These are phyloP conservation scores for Alternaria solani DNA, from an alignment of 2,329 filamentous ascomycete genomes.

Conservation along the genomic window DNA sequence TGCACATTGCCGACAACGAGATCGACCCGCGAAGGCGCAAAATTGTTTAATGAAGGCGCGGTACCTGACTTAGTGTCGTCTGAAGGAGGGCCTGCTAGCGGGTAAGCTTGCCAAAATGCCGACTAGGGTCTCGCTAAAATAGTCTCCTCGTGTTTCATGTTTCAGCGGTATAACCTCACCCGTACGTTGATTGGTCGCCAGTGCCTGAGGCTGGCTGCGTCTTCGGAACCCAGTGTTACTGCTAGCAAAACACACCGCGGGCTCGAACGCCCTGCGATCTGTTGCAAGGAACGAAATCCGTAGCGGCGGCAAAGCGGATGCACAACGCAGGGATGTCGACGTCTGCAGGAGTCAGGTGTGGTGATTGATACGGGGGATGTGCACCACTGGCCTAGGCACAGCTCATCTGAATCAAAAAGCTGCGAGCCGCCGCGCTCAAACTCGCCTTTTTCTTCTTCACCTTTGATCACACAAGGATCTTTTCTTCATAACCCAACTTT, in stretches of 20 bases:
- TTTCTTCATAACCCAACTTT: constrained; percentile 37
- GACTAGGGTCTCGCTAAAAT: constrained; percentile 31
- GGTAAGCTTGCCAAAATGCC: constrained; percentile 23
- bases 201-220: constrained; percentile 31
- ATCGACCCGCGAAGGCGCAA: constrained; percentile 9
- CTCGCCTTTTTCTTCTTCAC: constrained; percentile 6
- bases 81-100: constrained; percentile 39
- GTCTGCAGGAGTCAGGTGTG: constrained; percentile 14
- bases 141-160: constrained; percentile 44
- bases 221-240: constrained; percentile 30
- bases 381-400: constrained; percentile 15
- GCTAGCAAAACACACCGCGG: constrained; percentile 25
- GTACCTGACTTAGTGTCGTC: constrained; percentile 42
- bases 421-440: constrained; percentile 14
- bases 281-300: constrained; percentile 36
- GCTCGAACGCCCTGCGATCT: constrained; percentile 27
- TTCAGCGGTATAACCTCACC: constrained; percentile 22
- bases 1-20: constrained; percentile 14
- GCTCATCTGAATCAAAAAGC: constrained; percentile 35
- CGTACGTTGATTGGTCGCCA: constrained; percentile 34
- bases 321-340: constrained; percentile 21
- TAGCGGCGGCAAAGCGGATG: constrained; percentile 28
- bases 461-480: constrained; percentile 35
- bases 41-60: constrained; percentile 37
- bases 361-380: constrained; percentile 5